Base-by-base conservation (phyloP, 1,284 basidiomycete genomes). In the Microbotryomycetes sp. region DNA sequence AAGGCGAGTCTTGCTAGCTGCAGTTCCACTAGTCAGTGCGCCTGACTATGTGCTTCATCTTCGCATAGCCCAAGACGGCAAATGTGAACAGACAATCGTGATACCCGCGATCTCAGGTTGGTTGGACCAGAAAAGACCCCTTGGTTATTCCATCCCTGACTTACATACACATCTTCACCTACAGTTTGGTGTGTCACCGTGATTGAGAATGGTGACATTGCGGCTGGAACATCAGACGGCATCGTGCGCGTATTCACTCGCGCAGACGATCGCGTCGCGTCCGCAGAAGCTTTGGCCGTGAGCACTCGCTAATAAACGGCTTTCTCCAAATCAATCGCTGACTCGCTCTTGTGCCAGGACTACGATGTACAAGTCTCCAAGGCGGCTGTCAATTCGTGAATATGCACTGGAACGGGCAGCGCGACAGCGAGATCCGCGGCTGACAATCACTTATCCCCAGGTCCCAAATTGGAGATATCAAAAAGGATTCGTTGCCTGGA, bases 201-300 rank as follows among this genome's bases (percentile, higher is more conserved):
- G 1, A 85, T 92, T 79, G 83, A 87, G 0, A 91, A 91, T 64
- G 86, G 87, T 46, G 94, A 97, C 74, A 86, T 97, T 67, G 87
- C 89, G 29, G 92, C 88, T 57, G 92, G 92, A 4, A 83, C 86
- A 45, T 93, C 92, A 63, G 96, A 99, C 73, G 85, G 86, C 23
- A 76, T 86, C 23, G 84, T 98, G 26, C 85, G 94, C 49, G 82
- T 98, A 7, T 99, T 97, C 76, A 93, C 89, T 63, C 79, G 81
- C 31, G 79, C 82, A 0, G 81, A 86, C 69, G 84, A 85, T 48
- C 83, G 91, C 6, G 86, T 86, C 80, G 89, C 90, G 9, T 79
- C 80, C 23, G 81, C 79, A 25, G 84, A 87, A 49, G 60, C 71
- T 2, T 74, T 86, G 42, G 85, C 87, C 70, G 81, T 74, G 56